Base-by-base conservation (phyloP, 306 rosid species). In the Acmispon strigosus region DNA sequence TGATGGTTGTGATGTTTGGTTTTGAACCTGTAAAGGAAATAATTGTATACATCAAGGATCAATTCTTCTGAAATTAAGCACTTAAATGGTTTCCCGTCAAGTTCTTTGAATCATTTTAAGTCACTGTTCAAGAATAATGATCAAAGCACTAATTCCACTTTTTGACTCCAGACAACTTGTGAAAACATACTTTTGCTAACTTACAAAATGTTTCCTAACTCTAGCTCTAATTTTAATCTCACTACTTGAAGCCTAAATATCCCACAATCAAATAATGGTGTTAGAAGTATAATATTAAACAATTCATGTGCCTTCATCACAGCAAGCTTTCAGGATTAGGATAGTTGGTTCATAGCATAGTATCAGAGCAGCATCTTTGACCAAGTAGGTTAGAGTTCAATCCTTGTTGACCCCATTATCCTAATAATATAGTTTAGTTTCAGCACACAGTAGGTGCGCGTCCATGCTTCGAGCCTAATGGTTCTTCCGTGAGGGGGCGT, bases 21-120 rank as follows among this genome's bases (percentile, higher is more conserved):
- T 24, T 43, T 64, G 70, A 48, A 39, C 83, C 96, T 87, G 84
- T 7, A 37, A 71, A 76, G 78, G 68, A 72, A 85, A 79, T 3
- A 58, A 54, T 19, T 13, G 52, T 60, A 52, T 42, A 49, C 52
- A 49, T 72, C 53, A 78, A 56, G 48, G 56, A 16, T 48, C 56
- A 55, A 42, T 10, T 49, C 48, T 20, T 10, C 9, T 36, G 19
- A 76, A 59, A 62, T 10, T 13, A 56, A 55, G 57, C 34, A 70
- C 17, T 20, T 24, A 15, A 57, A 47, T 43, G 16, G 65, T 15
- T 70, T 16, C 13, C 12, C 12, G 0, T 10, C 52, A n/a, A n/a
- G 6, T 57, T 56, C 19, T 56, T 27, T 16, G 47, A 14, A 56
- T 56, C 57, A 43, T 56, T 24, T 41, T 10, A 24, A 13, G 47